Conservation (phyloP, 129 eudicot genomes). For the Escallonia rubra region DNA sequence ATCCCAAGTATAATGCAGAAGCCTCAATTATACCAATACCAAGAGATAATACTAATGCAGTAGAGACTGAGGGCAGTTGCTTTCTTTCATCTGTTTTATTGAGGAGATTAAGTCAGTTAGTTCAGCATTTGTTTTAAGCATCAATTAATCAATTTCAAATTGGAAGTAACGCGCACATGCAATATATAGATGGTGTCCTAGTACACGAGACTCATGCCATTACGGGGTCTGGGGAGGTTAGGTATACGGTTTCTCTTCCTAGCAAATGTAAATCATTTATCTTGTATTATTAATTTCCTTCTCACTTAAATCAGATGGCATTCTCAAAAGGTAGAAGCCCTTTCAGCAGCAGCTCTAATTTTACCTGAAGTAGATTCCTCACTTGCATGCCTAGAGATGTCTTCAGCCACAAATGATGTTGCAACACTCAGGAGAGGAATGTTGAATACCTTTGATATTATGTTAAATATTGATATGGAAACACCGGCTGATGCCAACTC, state of each 20-base stretch:
- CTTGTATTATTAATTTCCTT: too few relatives aligned
- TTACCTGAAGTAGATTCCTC: constrained; percentile 39
- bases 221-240: too few relatives aligned
- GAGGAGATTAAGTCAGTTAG: constrained; percentile 1
- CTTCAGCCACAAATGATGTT: constrained; percentile 81
- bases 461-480: constrained; percentile 67
- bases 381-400: constrained; percentile 40
- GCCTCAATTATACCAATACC: constrained; percentile 58
- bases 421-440: constrained; percentile 75
- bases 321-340: not conserved
- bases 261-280: too few relatives aligned
- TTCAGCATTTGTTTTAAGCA: not conserved
- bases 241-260: too few relatives aligned
- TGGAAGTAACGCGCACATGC: not conserved
- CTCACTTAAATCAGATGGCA: too few relatives aligned
- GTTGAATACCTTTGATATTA: constrained; percentile 68
- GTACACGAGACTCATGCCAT: too few relatives aligned
- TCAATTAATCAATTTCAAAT: not conserved
- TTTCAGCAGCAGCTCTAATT: not conserved
- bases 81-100: constrained; percentile 44
- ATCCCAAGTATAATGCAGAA: constrained; percentile 53
- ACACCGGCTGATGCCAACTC: constrained; percentile 78
- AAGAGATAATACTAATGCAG: constrained; percentile 52
- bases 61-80: constrained; percentile 55
- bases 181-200: not conserved